Conservation (phyloP, 768 basidiomycete species). For the Podaxis carcinomalis region DNA sequence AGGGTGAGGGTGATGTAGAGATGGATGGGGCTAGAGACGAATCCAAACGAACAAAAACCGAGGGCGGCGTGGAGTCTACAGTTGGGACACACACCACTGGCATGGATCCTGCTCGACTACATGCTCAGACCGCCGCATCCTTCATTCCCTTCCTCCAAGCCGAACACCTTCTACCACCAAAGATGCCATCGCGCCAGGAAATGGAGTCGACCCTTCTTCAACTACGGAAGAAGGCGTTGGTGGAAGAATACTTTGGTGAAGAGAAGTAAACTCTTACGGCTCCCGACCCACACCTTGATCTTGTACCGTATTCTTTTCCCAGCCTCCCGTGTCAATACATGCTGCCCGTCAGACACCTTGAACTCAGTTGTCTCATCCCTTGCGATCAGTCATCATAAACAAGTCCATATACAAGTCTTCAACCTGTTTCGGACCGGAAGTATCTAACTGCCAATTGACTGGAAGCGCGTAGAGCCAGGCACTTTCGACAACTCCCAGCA, state of each 20-base stretch:
- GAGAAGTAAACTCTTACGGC: slow-evolving; percentile 17
- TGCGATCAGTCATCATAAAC: too few species aligned
- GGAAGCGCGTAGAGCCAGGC: neutral
- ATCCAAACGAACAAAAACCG: slow-evolving; percentile 28
- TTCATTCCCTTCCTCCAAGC: slow-evolving; percentile 73
- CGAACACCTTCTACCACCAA: slow-evolving; percentile 70
- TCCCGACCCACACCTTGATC: slow-evolving; percentile 1
- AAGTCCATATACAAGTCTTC: too few species aligned
- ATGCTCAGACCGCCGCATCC: slow-evolving; percentile 59
- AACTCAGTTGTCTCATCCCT: neutral
- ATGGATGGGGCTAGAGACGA: slow-evolving; percentile 31
- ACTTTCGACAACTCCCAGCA: neutral
- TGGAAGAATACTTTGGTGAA: slow-evolving; percentile 67
- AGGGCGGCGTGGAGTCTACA: slow-evolving; percentile 19
- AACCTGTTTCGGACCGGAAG: too few species aligned
- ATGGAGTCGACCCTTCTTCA: slow-evolving; percentile 75
- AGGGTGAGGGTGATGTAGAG: slow-evolving; percentile 38
- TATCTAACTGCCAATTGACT: too few species aligned
- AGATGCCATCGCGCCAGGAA: slow-evolving; percentile 69
- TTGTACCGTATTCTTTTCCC: slow-evolving; percentile 11
- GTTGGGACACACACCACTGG: slow-evolving; percentile 21
- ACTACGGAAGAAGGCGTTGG: slow-evolving; percentile 74
- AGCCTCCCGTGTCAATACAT: neutral
- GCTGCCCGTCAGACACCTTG: neutral
- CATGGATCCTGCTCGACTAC: slow-evolving; percentile 27